Evolutionary conservation across 441 rosid species (phyloP).

Genomic region (Gossypium gossypioides): DNA sequence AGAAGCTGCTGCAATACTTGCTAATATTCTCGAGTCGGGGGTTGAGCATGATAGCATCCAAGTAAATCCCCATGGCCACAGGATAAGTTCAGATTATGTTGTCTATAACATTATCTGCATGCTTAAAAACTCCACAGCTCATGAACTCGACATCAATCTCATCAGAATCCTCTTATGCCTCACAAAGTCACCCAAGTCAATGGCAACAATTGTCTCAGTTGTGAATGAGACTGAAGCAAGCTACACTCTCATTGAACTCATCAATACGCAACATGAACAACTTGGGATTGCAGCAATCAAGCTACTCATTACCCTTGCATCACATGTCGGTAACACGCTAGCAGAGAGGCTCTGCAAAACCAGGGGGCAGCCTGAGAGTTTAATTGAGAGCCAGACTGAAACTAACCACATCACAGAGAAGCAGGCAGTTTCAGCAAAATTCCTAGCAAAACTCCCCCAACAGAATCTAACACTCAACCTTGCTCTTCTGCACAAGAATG

Average conservation of each 20-base stretch:
- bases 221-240: slow-evolving; percentile 65
- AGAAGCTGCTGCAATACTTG: slow-evolving; percentile 68
- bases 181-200: slow-evolving; percentile 47
- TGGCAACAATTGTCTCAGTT: slow-evolving; percentile 43
- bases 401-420: slow-evolving; percentile 50
- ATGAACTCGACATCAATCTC: slow-evolving; percentile 55
- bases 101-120: slow-evolving; percentile 53
- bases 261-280: slow-evolving; percentile 62
- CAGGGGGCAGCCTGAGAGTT: slow-evolving; percentile 66
- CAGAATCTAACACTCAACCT: slow-evolving; percentile 71
- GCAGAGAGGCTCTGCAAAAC: slow-evolving; percentile 71
- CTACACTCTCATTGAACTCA: slow-evolving; percentile 53
- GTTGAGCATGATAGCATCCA: slow-evolving; percentile 43
- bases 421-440: slow-evolving; percentile 64
- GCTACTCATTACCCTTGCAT: slow-evolving; percentile 51
- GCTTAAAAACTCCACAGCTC: slow-evolving; percentile 63
- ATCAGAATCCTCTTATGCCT: slow-evolving; percentile 60
- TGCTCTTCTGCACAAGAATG: slow-evolving; percentile 42
- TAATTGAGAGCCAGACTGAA: slow-evolving; percentile 35
- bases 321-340: slow-evolving; percentile 56
- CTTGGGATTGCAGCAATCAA: slow-evolving; percentile 59
- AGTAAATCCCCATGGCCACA: slow-evolving; percentile 61
- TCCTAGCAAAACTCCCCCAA: slow-evolving; percentile 71
- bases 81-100: slow-evolving; percentile 53
- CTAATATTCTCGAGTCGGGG: slow-evolving; percentile 68